Base-by-base conservation (phyloP, 768 basidiomycete genomes). In the Amanita fuliginea region DNA sequence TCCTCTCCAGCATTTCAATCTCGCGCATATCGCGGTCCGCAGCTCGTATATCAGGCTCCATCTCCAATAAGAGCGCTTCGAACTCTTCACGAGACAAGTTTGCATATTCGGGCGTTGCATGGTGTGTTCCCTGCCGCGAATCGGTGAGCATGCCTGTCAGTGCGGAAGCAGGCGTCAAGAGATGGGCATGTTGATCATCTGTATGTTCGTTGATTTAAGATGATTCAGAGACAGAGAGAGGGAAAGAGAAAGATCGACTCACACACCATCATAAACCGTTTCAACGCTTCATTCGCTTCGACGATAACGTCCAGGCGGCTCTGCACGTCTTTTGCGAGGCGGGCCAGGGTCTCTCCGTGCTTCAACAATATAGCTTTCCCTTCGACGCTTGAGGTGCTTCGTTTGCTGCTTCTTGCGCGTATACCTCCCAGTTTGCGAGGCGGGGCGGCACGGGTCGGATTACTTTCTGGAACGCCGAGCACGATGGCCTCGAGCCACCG, bases 1-100 rank as follows among this genome's bases (percentile, higher is more conserved):
- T 84, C 57, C 74, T 74, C 56, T 85, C 81, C 41, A 90, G 63
- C 11, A 70, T 62, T 51, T 81, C 80, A 28, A 92, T 86, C 59
- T 90, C 88, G 33, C 75, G 76, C 73, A 90, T 77, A 56, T 89
- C 86, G 6, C 83, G 76, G 56, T 91, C 89, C 8, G 86, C 88
- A 28, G 80, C 76, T 26, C 88, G 86, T 45, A 91, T 79, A 46
- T 92, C 89, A 3, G 80, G 76, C 55, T 90, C 89, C 80, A 91
- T 85, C 58, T 92, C 88, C 0, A 73, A 64, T 8, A 90, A 63
- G 49, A 86, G 71, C 0, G 81, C 80, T 35, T 86, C 83, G 6
- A 90, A 66, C 56, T 86, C 86, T 50, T 75, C 75, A 0, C 77
- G 58, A 0, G 81, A 72, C 79, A 90, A 81, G 33, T 72, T 72